Evolutionary conservation across 2,329 filamentous ascomycete species (phyloP), one percentile per base, ranked within the genome.

Genomic region (Chalara sp.): DNA sequence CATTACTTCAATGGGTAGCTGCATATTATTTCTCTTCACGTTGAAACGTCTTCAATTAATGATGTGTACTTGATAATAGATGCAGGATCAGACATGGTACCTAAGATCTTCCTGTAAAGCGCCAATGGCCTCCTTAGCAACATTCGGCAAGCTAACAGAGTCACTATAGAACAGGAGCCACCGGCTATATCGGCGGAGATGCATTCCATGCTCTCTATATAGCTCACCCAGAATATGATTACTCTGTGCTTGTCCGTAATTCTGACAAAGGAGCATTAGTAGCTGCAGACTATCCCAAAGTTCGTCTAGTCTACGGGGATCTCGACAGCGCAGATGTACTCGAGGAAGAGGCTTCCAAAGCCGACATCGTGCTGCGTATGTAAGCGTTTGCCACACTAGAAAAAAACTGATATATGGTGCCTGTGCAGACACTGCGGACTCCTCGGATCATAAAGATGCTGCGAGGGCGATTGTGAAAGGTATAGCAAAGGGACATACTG

Each of bases 251-350:
- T 3, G 74, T 77, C 1, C 69, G 75, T 28, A 72, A 73, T 58
- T 70, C 67, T 44, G 72, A 73, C 55, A 74, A 72, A 59, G 75
- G 71, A 32, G 71, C 71, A 11, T 65, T 64, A 48, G 65, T 78
- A 10, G 70, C 70, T 3, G 62, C 67, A 11, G 63, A 68, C 8
- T 80, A 73, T 52, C 67, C 77, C 3, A 71, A 68, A 5, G 63
- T 76, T 47, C 68, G 68, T 11, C 67, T 79, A n/a, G 73, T 79
- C 1, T 73, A 78, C 50, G 78, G 78, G 30, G 68, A 70, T 45
- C 67, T 77, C 3, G 72, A 78, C 42, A 68, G 69, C 51, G 61
- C 63, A 2, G 63, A 68, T 1, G 49, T 77, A 4, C 55, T 80
- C 1, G 66, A 73, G 32, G 62, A 68, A 32, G 73, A 76, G 52